These are phyloP conservation scores for Colletotrichum destructivum DNA, from an alignment of 2,329 filamentous ascomycete genomes.

Conservation along the genomic window DNA sequence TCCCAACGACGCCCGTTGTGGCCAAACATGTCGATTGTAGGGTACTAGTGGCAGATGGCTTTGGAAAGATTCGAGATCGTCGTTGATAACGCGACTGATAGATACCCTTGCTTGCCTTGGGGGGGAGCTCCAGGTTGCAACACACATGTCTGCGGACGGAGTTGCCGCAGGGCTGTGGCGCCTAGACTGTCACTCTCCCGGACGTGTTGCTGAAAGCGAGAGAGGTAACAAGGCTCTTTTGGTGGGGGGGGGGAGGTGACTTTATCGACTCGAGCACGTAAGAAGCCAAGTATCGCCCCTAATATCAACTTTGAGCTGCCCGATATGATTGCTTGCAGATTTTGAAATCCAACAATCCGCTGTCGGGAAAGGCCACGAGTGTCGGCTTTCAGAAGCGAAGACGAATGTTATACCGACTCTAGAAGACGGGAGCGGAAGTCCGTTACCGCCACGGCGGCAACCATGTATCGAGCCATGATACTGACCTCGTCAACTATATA, in stretches of 20 bases:
- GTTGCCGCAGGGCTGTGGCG: conserved; percentile 32
- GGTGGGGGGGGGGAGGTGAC: not conserved
- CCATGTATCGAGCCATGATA: conserved; percentile 10
- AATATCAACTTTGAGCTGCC: conserved; percentile 13
- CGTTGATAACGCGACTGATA: conserved; percentile 12
- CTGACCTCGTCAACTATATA: conserved; percentile 2
- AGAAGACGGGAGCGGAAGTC: conserved; percentile 17
- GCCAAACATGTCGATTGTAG: not conserved
- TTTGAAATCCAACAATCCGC: not conserved
- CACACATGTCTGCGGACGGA: conserved; percentile 21
- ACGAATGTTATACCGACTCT: not conserved
- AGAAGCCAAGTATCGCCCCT: conserved; percentile 28
- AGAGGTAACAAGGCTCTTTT: conserved; percentile 26
- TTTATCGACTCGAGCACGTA: conserved; percentile 27
- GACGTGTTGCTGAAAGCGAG: conserved; percentile 32
- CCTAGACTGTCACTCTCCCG: conserved; percentile 4
- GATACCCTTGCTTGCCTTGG: conserved; percentile 1
- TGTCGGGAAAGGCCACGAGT: not conserved
- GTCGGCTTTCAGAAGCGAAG: not conserved
- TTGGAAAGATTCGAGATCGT: conserved; percentile 10
- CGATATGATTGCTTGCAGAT: conserved; percentile 19
- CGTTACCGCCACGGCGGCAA: not conserved
- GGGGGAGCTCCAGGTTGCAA: not conserved
- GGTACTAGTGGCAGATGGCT: not conserved
- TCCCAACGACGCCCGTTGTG: not conserved